Base-by-base conservation (phyloP, 2,329 filamentous ascomycete species). In the Exophiala phaeomuriformis region DNA sequence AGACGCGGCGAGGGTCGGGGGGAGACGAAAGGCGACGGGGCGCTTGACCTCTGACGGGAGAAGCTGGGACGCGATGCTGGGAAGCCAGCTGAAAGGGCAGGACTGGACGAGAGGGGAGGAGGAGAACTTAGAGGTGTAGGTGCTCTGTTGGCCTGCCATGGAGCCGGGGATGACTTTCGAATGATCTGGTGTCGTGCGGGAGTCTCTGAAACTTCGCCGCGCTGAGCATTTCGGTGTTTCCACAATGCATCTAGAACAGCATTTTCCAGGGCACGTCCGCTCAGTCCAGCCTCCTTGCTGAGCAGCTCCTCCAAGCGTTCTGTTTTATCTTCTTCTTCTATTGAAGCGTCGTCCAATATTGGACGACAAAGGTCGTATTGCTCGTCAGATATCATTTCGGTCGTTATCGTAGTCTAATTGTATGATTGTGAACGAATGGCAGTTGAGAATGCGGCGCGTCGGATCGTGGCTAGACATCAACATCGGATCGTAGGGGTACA, bases 261-360 rank as follows among this genome's bases (percentile, higher is more conserved):
- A 75, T 96, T 93, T 67, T 97, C 93, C 51, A 97, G 79, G 27
- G 84, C 80, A 61, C 83, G 75, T 55, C 90, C 91, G 12, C 79
- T 80, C 62, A 97, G 75, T 31, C 77, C 79, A 5, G 89, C 90
- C 72, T 90, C 83, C 63, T 83, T 84, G 71, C 83, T 85, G 64
- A 97, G 77, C 49, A 96, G 77, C 61, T 90, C 86, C 73, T 96
- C 90, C 49, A 96, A 77, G 72, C 82, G 87, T 71, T 97, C 91
- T 46, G 88, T 91, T 77, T 93, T 95, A 67, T 96, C 91, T 72
- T 98, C 93, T 60, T 97, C 93, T 64, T 95, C 88, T 57, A 95
- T 77, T 51, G 79, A 77, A 54, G 82, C 74, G 72, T 96, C 85
- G 74, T 93, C 84, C 60, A 98, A 80, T 67, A 96, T 81, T 49